These are phyloP conservation scores for Candida glucosophila DNA, from an alignment of 1,139 yeast genomes.

Conservation along the genomic window DNA sequence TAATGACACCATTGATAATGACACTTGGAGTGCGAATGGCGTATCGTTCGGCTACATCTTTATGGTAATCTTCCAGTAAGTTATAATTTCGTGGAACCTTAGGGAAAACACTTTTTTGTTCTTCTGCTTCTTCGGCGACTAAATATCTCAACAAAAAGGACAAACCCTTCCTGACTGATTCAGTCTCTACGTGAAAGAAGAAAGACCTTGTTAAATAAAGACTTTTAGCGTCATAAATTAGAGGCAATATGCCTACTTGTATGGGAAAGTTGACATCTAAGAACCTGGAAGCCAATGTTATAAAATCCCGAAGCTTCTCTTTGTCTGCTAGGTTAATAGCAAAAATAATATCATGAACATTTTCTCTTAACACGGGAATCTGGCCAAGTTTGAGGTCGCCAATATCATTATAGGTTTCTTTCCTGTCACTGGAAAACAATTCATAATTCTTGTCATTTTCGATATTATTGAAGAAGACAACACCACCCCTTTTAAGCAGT, in stretches of 20 bases:
- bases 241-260: slow-evolving; percentile 73
- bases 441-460: slow-evolving; percentile 53
- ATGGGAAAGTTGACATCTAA: slow-evolving; percentile 59
- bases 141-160: slow-evolving; percentile 33
- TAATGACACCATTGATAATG: slow-evolving; percentile 67
- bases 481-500: slow-evolving; percentile 24
- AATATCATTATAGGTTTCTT: slow-evolving; percentile 27
- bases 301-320: slow-evolving; percentile 37
- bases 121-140: slow-evolving; percentile 19
- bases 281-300: slow-evolving; percentile 43
- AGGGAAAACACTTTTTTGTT: slow-evolving; percentile 16
- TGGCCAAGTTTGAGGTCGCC: slow-evolving; percentile 40
- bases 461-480: slow-evolving; percentile 72
- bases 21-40: slow-evolving; percentile 44
- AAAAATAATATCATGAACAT: slow-evolving; percentile 68
- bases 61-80: slow-evolving; percentile 19
- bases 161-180: slow-evolving; percentile 27
- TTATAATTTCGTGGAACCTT: slow-evolving; percentile 12
- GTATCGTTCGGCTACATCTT: slow-evolving; percentile 16
- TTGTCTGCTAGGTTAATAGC: slow-evolving; percentile 55
- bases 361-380: slow-evolving; percentile 63
- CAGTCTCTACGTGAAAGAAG: slow-evolving; percentile 23
- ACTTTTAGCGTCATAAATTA: slow-evolving; percentile 25
- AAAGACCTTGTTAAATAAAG: slow-evolving; percentile 21
- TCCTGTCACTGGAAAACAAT: slow-evolving; percentile 34